phyloP scores from a whole-genome alignment of 768 basidiomycete genomes.

The Lactarius hengduanensis region DNA sequence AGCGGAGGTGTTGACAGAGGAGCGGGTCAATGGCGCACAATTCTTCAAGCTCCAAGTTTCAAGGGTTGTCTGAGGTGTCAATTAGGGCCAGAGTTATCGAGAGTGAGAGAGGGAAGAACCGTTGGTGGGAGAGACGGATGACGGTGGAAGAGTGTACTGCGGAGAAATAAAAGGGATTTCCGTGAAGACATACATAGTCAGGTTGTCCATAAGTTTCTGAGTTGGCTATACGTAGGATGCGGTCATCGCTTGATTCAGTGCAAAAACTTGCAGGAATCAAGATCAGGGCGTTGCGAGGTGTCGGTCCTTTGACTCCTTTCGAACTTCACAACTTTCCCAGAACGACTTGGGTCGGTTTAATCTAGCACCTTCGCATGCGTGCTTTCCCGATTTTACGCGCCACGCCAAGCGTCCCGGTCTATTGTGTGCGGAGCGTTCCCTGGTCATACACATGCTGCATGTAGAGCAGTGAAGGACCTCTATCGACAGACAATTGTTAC shows the following conservation, averaged over 20 bases:
- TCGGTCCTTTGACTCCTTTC: no score
- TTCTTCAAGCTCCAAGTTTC: not conserved
- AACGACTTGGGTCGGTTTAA: no score
- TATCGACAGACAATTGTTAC: not conserved
- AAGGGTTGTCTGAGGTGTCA: no score
- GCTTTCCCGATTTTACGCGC: no score
- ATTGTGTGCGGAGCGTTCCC: conserved; percentile 1
- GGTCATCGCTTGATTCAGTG: no score
- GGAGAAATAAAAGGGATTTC: not conserved
- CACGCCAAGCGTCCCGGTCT: not conserved
- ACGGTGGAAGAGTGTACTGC: not conserved
- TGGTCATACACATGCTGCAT: not conserved
- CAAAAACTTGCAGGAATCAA: not conserved
- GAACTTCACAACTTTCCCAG: no score
- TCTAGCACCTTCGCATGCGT: no score
- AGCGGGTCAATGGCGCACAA: not conserved
- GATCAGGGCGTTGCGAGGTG: not conserved
- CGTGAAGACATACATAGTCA: not conserved
- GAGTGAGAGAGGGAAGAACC: not conserved
- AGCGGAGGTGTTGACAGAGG: not conserved
- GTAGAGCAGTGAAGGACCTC: no score
- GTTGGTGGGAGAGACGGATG: not conserved
- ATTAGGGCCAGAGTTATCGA: not conserved
- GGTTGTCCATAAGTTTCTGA: not conserved
- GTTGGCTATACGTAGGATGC: not conserved